Base-by-base conservation (phyloP, 2,329 filamentous ascomycete species). In the Pleurostoma richardsiae region DNA sequence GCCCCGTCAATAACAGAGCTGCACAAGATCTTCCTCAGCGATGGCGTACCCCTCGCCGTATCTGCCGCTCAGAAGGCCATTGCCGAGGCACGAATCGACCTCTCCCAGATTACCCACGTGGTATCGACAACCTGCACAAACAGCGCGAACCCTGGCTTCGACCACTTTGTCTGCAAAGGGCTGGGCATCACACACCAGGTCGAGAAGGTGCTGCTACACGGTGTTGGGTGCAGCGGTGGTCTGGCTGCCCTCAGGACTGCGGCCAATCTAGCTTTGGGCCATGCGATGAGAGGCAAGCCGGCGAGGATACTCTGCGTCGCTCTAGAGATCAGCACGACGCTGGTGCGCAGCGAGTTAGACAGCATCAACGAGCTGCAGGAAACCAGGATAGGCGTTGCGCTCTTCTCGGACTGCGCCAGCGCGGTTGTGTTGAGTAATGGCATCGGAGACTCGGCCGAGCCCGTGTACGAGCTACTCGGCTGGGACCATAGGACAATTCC, bases 391-490 rank as follows among this genome's bases (percentile, higher is more conserved):
- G 85, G 83, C 2, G 71, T 80, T 1, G 79, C 77, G 10, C 64
- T 88, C 3, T 88, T 88, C 60, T 86, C 82, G 26, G 85, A 88
- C 60, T 86, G 81, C 52, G 84, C 80, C n/a, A 83, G 82, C 47
- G 80, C 83, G 0, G 63, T 80, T 29, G 68, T 88, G 2, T 58
- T 88, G 31, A 83, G 80, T 57, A 88, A 88, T 56, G 76, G 74
- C 1, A 66, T 86, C 45, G 82, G 77, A 2, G 67, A 65, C 30
- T 53, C 61, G 2, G 59, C 61, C 5, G 64, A 66, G 39, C 69
- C 74, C 1, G 57, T 79, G 6, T 86, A 85, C 56, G 76, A 83
- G 29, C 62, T 88, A 28, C 66, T 85, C 1, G 82, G 80, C 2
- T 87, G 83, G 82, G 76, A 84, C 33, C 79, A 86, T 60, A 72